Evolutionary conservation across 371 early-diverging fungal genomes (phyloP), one percentile per base, ranked within the genome.

Genomic region (Fennellomyces sp.): DNA sequence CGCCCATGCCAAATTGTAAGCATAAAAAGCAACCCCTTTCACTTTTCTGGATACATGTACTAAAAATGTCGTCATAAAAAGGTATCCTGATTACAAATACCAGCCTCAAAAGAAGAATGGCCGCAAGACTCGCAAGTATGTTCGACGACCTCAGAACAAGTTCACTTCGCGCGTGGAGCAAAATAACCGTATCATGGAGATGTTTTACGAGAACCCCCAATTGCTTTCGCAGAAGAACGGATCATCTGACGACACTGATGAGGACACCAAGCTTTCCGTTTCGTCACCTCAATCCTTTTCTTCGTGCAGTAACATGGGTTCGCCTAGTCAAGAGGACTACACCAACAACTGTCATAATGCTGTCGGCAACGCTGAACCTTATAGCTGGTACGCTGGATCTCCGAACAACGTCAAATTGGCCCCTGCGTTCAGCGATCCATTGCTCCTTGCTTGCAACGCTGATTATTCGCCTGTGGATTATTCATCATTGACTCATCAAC

Each of bases 1-100:
- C 36, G 79, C 81, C 58, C 90, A 89, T 69, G 74, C 23, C 21
- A 27, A 38, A 27, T 23, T 26, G 61, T 64, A 49, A 52, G 52
- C n/a, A n/a, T n/a, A n/a, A n/a, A n/a, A n/a, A n/a, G n/a, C n/a
- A n/a, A n/a, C n/a, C n/a, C n/a, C n/a, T n/a, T 58, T 6, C 39
- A 39, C 17, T 3, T 13, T 39, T 13, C 1, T 39, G 17, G 13
- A 11, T 39, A 4, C n/a, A n/a, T n/a, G n/a, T n/a, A n/a, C n/a
- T n/a, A n/a, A n/a, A 42, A 11, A 10, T 5, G 15, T n/a, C 13
- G n/a, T 48, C 15, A 10, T 50, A 8, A 21, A 52, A 6, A 58
- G 59, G 23, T 69, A 69, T 59, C 69, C 69, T 15, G 33, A 55
- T 13, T 69, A 69, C 55, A 64, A 62, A 11, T 69, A 64, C 30